phyloP scores from a whole-genome alignment of 805 yeast species.

The Lipomyces yamanashiensis region DNA sequence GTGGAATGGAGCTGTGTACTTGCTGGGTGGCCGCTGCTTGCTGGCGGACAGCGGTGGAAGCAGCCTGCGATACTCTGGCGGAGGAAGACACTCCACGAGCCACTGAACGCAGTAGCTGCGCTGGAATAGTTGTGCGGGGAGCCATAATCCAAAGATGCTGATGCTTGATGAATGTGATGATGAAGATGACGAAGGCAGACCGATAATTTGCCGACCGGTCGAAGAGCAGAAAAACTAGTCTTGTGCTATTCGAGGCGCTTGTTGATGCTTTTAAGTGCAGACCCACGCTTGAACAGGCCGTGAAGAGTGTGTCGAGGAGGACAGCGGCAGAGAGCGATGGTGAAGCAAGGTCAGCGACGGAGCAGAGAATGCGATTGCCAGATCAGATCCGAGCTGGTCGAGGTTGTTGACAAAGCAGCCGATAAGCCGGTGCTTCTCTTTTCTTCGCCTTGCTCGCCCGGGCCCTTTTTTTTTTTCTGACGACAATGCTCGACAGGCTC shows the following conservation, averaged over 20 bases:
- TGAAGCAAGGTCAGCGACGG: too few species aligned
- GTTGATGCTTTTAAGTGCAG: too few species aligned
- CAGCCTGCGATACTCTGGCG: conserved; percentile 20
- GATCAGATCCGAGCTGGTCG: too few species aligned
- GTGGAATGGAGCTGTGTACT: conserved; percentile 1
- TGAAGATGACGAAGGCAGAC: too few species aligned
- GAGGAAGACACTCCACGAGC: conserved; percentile 19
- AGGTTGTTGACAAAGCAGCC: conserved; percentile 11
- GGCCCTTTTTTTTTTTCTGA: conserved; percentile 5
- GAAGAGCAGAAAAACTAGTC: too few species aligned
- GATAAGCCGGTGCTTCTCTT: neutral
- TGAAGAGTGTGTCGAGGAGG: too few species aligned
- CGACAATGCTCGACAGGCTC: conserved; percentile 2
- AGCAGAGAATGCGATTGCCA: too few species aligned
- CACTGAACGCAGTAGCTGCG: conserved; percentile 8
- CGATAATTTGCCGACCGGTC: too few species aligned
- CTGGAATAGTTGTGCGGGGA: neutral
- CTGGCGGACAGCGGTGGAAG: neutral
- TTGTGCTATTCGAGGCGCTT: too few species aligned
- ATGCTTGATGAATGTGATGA: too few species aligned
- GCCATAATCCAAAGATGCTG: neutral
- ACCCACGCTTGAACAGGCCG: too few species aligned
- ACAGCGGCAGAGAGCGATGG: too few species aligned
- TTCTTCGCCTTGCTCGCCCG: neutral
- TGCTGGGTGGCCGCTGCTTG: conserved; percentile 1